Evolutionary conservation across 2,329 filamentous ascomycete genomes (phyloP), one percentile per base, ranked within the genome.

Genomic region (Penicillium sp.): DNA sequence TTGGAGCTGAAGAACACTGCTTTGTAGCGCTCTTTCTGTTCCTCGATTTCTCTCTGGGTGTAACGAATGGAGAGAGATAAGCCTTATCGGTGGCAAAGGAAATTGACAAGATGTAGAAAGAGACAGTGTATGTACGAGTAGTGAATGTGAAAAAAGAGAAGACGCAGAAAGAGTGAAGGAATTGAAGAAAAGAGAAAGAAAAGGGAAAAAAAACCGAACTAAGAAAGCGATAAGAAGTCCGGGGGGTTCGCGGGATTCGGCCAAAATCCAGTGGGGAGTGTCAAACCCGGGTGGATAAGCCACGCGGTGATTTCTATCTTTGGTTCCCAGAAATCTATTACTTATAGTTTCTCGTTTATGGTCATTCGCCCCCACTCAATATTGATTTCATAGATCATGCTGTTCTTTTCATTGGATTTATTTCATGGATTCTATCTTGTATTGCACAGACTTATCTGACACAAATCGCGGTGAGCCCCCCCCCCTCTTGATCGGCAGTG

Each of bases 141-240:
- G 47, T 57, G 53, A 54, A 44, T 62, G 29, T 50, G 58, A 51
- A 44, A 57, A 37, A 33, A 47, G 46, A 23, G 14, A 33, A 23
- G 31, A 33, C 16, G 31, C 19, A 49, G 37, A 31, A 47, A 57
- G 47, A 54, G 49, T 21, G 50, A 51, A 29, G 35, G 8, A n/a
- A 39, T 19, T 19, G 44, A 23, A 44, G 45, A 42, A 26, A 55
- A 29, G 25, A 19, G 25, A 25, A 35, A 25, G 39, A 52, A 48
- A 55, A 54, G 37, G 45, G 37, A 43, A 55, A 50, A 51, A 54
- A 59, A 53, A 25, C 25, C 9, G 44, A 48, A 11, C 16, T 13
- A 33, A 59, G 52, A 53, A 57, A 63, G 50, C 58, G 31, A 37
- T 57, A 57, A 52, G 57, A 53, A 53, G 59, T 60, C 53, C 54